Evolutionary conservation across 495 filamentous ascomycete species (phyloP).

Genomic region (Penicillium egyptiacum): DNA sequence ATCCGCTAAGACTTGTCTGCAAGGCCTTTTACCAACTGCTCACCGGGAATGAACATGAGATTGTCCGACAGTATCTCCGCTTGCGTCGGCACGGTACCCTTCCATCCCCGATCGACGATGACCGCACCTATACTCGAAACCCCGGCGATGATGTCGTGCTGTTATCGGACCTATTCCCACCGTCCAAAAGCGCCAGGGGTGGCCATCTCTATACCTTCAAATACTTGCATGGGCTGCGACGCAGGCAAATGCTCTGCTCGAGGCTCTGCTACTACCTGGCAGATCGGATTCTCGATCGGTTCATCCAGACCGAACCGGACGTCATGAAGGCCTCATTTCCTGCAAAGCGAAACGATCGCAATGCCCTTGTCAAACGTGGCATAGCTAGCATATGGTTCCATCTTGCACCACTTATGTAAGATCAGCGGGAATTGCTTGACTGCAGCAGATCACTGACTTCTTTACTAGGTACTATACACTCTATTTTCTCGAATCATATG

Average conservation of each 20-base stretch:
- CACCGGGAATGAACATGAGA: slow-evolving; percentile 39
- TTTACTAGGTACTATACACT: slow-evolving; percentile 40
- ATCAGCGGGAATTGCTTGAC: neutral
- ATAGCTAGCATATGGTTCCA: slow-evolving; percentile 41
- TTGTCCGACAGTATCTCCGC: slow-evolving; percentile 45
- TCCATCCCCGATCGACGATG: slow-evolving; percentile 41
- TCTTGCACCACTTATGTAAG: slow-evolving; percentile 45
- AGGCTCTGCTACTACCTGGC: slow-evolving; percentile 45
- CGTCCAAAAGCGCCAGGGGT: slow-evolving; percentile 44
- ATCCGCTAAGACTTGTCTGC: slow-evolving; percentile 43
- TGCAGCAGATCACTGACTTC: slow-evolving; percentile 6
- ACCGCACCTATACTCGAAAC: slow-evolving; percentile 44
- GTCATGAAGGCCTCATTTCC: slow-evolving; percentile 38
- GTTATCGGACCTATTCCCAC: slow-evolving; percentile 48
- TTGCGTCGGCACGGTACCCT: slow-evolving; percentile 48
- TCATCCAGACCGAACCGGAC: slow-evolving; percentile 32
- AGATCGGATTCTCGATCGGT: slow-evolving; percentile 46
- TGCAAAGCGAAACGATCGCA: slow-evolving; percentile 32
- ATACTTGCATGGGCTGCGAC: slow-evolving; percentile 41
- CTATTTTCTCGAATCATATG: slow-evolving; percentile 46
- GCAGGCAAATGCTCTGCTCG: slow-evolving; percentile 43
- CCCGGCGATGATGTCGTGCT: slow-evolving; percentile 49
- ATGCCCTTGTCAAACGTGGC: slow-evolving; percentile 35
- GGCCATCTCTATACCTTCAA: slow-evolving; percentile 48
- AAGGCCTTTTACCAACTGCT: slow-evolving; percentile 40